Evolutionary conservation across 106 monocot genomes (phyloP), one percentile per base, ranked within the genome.

Genomic region (Allium fistulosum): DNA sequence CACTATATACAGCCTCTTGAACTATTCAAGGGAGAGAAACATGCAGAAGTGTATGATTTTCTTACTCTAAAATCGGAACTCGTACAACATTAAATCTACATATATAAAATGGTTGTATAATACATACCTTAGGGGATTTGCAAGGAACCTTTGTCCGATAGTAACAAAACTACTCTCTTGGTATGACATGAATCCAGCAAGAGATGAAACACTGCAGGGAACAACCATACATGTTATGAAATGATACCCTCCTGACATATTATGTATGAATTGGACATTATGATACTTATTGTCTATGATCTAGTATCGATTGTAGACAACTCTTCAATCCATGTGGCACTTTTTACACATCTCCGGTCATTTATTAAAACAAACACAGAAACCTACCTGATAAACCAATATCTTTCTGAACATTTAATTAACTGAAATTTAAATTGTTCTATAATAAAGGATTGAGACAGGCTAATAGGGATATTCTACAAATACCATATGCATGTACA

Each of bases 151-250:
- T 67, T 90, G 89, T 49, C 89, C 89, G 70, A 90, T 90, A 56
- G 89, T 90, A 6, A 90, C 89, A 78, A 90, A 90, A 67, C 89
- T 90, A 57, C 82, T 73, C 77, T 90, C 89, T 80, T 90, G 89
- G 77, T 85, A 90, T 50, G 89, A 90, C 89, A 90, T 90, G 58
- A 90, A 90, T 7, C 85, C 79, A 63, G 89, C 89, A 71, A 90
- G 82, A 37, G 89, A 90, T 65, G 89, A 90, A 72, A 90, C 82
- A 85, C 89, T 90, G 80, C 71, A 76, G 48, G 37, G 37, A 37
- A 37, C 37, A 37, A 37, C 37, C 37, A 37, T 37, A 37, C 37
- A 37, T 37, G 37, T 37, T 37, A 37, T 37, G 37, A 2, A 5
- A 37, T 37, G 37, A 37, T 37, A 37, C 37, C 37, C 37, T 37